Evolutionary conservation across 2,329 filamentous ascomycete species (phyloP), one percentile per base, ranked within the genome.

Genomic region (Paecilomyces fulvus): DNA sequence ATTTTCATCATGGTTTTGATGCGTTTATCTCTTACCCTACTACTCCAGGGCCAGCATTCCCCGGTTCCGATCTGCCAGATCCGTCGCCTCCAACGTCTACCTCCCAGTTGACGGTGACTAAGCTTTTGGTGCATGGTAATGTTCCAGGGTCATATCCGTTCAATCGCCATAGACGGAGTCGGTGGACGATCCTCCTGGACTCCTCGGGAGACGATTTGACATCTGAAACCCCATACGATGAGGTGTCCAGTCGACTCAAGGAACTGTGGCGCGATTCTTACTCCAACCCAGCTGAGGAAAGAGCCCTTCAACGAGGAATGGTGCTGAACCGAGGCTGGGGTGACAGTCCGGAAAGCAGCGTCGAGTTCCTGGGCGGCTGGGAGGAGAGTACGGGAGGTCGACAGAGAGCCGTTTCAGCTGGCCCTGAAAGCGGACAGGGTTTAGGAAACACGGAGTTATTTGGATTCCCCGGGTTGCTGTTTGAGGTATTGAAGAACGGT

Each of bases 101-200:
- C 0, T 84, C 90, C 57, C 85, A 87, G 46, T 79, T 95, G 10
- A 90, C 94, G 0, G 92, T 89, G 5, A 94, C 89, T 0, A 97
- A 97, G 69, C 71, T 99, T n/a, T 84, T 97, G 17, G 80, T 99
- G 1, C 94, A 99, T 70, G 90, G 89, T 49, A 99, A 99, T 65
- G 85, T 97, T 2, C 94, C 94, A 0, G 94, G 94, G 0, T 96
- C 91, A 1, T 97, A 96, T 70, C 89, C 92, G 10, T 99, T 99
- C 76, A 97, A 99, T 73, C 84, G 94, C 3, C 91, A 97, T 71
- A 86, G 92, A 17, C 84, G 94, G 59, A 90, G 89, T 64, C 84
- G 92, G 46, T 99, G 94, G 94, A 84, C 86, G 53, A 85, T 96
- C 11, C 74, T 82, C 9, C 69, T 77, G 0, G 68, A 73, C 30